phyloP scores from a whole-genome alignment of 2,329 filamentous ascomycete species.

The Alternaria brassicicola region DNA sequence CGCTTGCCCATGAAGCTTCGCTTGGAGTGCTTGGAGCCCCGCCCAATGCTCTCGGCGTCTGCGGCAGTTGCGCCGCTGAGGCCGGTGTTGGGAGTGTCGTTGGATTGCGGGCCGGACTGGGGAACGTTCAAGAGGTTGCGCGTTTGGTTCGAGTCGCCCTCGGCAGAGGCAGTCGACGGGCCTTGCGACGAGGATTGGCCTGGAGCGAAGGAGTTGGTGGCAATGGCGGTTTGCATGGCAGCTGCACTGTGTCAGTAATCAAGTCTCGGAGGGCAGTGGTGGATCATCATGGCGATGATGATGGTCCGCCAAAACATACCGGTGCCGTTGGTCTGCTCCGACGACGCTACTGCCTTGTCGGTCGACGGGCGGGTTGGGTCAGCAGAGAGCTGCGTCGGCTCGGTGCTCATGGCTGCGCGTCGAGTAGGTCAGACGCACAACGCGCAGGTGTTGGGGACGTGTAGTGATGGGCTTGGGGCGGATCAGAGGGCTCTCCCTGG shows the following conservation, averaged over 20 bases:
- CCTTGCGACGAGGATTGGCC: conserved; percentile 35
- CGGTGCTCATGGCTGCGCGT: conserved; percentile 47
- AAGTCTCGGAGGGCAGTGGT: background rate
- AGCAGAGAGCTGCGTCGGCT: conserved; percentile 34
- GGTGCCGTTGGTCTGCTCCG: conserved; percentile 43
- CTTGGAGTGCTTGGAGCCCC: conserved; percentile 52
- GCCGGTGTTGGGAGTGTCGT: conserved; percentile 47
- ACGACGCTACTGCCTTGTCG: conserved; percentile 34
- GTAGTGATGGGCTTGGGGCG: conserved; percentile 22
- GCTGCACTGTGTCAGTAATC: conserved; percentile 4
- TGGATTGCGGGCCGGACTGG: conserved; percentile 37
- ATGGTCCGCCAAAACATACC: conserved; percentile 35
- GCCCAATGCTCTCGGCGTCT: conserved; percentile 53
- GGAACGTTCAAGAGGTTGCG: conserved; percentile 48
- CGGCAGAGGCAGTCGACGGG: conserved; percentile 27
- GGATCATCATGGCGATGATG: background rate
- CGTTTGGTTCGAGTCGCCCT: conserved; percentile 44
- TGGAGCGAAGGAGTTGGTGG: conserved; percentile 24
- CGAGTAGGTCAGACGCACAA: conserved; percentile 22
- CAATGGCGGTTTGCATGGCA: conserved; percentile 5
- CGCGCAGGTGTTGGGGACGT: conserved; percentile 11
- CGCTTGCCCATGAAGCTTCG: conserved; percentile 54
- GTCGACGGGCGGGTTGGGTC: conserved; percentile 36
- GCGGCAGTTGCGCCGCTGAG: conserved; percentile 54
- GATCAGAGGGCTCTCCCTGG: conserved; percentile 5